Base-by-base conservation (phyloP, 192 early-diverging fungal genomes). In the Pecoramyces ruminantium region DNA sequence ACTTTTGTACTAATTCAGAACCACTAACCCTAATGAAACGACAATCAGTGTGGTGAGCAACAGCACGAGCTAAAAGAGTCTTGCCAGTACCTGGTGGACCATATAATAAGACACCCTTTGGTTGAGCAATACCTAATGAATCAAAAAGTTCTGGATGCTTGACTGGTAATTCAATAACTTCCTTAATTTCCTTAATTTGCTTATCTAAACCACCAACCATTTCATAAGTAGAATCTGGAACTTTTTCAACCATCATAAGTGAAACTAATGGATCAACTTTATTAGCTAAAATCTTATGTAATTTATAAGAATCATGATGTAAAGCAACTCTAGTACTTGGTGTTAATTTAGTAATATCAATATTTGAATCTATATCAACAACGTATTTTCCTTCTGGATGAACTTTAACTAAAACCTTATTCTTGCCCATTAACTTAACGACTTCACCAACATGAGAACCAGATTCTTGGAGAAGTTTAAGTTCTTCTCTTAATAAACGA, bases 201-300 rank as follows among this genome's bases (percentile, higher is more conserved):
- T 96, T 94, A 85, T 98, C 96, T 38, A 99, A 91, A 81, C 98
- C 98, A 84, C 98, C 98, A 81, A 99, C 93, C 95, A 97, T 96
- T 79, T 98, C 98, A 85, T 99, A 99, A 18, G 98, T 98, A 81
- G 96, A 97, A 86, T 98, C 97, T 30, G 98, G 98, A 25, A 98
- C 98, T 87, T 99, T 99, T 85, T 99, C 98, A 18, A 99, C 96
- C 98, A 98, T 99, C 98, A 99, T 99, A 79, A 99, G 90, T n/a
- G 93, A 95, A 28, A 99, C 98, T 58, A 99, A 90, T n/a, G 98
- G 98, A 85, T 99, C 98, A 78, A 99, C 92, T 83, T 98, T 96
- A 88, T 97, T 98, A 51, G 97, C 96, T 77, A 99, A 84, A 29
- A 99, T 92, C 87, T 96, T 96, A 89, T 96, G 92, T 78, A 99